phyloP scores from a whole-genome alignment of 2,329 filamentous ascomycete species.

The Nigrograna mackinnonii region DNA sequence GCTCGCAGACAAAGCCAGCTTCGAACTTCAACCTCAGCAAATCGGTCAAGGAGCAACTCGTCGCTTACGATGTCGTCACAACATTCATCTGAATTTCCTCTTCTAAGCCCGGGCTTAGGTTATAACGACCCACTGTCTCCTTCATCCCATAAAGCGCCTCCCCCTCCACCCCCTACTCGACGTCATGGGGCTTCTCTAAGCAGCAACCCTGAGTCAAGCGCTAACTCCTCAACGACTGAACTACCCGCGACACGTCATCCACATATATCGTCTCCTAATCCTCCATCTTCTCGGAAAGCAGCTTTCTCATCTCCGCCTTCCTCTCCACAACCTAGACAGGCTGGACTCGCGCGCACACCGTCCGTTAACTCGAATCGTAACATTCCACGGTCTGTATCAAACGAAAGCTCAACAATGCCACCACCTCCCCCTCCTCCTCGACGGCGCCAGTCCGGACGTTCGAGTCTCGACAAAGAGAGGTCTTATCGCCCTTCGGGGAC shows the following conservation, averaged over 20 bases:
- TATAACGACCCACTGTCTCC: conserved; percentile 16
- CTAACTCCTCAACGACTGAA: conserved; percentile 33
- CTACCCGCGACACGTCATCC: conserved; percentile 17
- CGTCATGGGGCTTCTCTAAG: conserved; percentile 32
- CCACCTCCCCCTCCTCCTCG: conserved; percentile 37
- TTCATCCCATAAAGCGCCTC: conserved; percentile 25
- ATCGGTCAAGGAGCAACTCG: conserved; percentile 39
- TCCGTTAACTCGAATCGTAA: conserved; percentile 31
- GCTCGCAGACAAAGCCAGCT: conserved; percentile 41
- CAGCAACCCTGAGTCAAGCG: conserved; percentile 24
- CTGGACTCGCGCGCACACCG: conserved; percentile 24
- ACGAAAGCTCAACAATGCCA: conserved; percentile 28
- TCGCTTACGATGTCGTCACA: conserved; percentile 40
- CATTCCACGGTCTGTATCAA: conserved; percentile 23
- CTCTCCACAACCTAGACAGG: conserved; percentile 19
- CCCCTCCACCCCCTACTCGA: conserved; percentile 37
- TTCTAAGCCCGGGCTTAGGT: conserved; percentile 17
- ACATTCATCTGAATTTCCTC: conserved; percentile 27
- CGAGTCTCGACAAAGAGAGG: conserved; percentile 34
- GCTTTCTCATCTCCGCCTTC: conserved; percentile 24
- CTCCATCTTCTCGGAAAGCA: conserved; percentile 15
- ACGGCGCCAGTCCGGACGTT: conserved; percentile 34
- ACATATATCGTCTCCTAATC: conserved; percentile 25
- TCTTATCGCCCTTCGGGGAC: conserved; percentile 15
- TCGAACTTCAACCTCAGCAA: conserved; percentile 26